These are phyloP conservation scores for Cryphonectria carpinicola DNA, from an alignment of 2,329 filamentous ascomycete species.

Conservation along the genomic window DNA sequence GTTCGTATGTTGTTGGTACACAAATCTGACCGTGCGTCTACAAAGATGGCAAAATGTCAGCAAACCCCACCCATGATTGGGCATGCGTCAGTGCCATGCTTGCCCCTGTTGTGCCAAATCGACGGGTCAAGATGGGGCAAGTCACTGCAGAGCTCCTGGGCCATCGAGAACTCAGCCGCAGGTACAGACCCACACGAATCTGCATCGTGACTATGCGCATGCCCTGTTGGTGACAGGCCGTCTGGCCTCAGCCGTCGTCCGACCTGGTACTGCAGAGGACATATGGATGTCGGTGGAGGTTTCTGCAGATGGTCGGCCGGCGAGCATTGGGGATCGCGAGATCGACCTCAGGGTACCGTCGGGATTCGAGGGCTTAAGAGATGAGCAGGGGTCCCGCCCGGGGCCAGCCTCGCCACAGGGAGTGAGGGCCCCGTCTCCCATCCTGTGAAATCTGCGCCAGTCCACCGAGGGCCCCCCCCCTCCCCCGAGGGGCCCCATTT, in stretches of 20 bases:
- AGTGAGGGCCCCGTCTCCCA: neutral
- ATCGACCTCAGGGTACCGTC: constrained; percentile 16
- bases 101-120: constrained; percentile 22
- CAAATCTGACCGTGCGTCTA: neutral
- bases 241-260: neutral
- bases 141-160: constrained; percentile 19
- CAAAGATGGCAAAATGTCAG: constrained; percentile 1
- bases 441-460: constrained; percentile 16
- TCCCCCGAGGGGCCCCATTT: neutral
- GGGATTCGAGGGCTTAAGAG: constrained; percentile 7
- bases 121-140: constrained; percentile 23
- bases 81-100: constrained; percentile 23
- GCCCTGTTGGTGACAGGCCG: neutral
- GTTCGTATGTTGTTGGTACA: neutral
- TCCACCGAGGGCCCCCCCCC: constrained; percentile 23
- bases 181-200: neutral
- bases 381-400: constrained; percentile 16
- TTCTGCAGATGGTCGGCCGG: neutral
- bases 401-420: neutral
- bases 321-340: neutral
- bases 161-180: constrained; percentile 7
- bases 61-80: constrained; percentile 20
- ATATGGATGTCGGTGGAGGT: neutral
- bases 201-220: neutral
- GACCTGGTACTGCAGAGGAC: neutral